These are phyloP conservation scores for Pyrus betulifolia DNA, from an alignment of 306 rosid genomes.

Conservation along the genomic window DNA sequence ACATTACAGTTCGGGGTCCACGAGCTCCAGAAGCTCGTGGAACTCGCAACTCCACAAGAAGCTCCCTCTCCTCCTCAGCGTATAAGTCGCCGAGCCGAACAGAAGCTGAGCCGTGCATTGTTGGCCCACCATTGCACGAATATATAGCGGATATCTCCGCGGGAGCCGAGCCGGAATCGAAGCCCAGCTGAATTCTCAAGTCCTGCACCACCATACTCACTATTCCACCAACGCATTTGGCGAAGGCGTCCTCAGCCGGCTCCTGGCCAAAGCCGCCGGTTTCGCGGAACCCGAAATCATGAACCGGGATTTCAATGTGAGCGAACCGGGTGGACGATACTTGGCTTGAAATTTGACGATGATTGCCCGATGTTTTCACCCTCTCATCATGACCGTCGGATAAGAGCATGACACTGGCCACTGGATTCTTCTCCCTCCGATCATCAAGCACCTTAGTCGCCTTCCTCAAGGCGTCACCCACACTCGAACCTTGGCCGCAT, in stretches of 20 bases:
- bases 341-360: constrained; percentile 30
- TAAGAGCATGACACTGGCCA: constrained; percentile 58
- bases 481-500: constrained; percentile 37
- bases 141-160: constrained; percentile 59
- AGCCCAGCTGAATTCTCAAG: constrained; percentile 55
- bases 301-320: constrained; percentile 79
- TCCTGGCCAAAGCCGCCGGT: constrained; percentile 42
- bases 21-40: constrained; percentile 17
- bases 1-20: constrained; percentile 55
- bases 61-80: constrained; percentile 72
- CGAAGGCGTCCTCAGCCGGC: constrained; percentile 65
- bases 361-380: constrained; percentile 12
- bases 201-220: constrained; percentile 72
- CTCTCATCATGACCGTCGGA: constrained; percentile 71
- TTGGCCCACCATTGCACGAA: constrained; percentile 49
- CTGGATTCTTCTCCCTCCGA: constrained; percentile 66
- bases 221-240: constrained; percentile 62
- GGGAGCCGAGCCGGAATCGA: constrained; percentile 24
- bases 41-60: constrained; percentile 54
- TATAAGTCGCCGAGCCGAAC: constrained; percentile 74
- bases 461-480: constrained; percentile 52
- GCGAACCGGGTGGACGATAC: constrained; percentile 61
- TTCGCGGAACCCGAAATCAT: constrained; percentile 53
- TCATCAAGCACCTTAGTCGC: constrained; percentile 68
- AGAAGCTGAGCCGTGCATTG: constrained; percentile 39